Conservation (phyloP, 805 yeast species). For the Maudiozyma serrabonitensis region DNA sequence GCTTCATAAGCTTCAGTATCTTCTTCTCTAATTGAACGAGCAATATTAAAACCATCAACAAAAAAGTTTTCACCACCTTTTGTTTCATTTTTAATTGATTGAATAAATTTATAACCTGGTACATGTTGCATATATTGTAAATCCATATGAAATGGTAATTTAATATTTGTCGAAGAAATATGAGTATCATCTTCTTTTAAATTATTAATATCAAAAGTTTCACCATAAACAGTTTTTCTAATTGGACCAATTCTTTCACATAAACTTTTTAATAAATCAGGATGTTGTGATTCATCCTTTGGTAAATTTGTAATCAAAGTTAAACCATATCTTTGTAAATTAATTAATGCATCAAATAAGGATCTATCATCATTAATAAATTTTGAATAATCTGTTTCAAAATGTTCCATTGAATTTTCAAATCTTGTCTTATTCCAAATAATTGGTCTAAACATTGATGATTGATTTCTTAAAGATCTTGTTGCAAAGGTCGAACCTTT, state of each 20-base stretch:
- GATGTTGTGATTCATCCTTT: conserved; percentile 20
- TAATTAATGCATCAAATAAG: conserved; percentile 34
- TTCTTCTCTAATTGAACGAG: conserved; percentile 38
- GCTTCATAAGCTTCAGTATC: conserved; percentile 62
- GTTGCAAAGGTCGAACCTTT: conserved; percentile 30
- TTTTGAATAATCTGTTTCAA: conserved; percentile 31
- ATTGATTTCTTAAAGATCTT: conserved; percentile 19
- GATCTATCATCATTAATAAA: conserved; percentile 31
- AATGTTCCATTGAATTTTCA: conserved; percentile 17
- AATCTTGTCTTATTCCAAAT: conserved; percentile 34
- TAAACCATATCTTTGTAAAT: conserved; percentile 48
- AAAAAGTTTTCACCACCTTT: conserved; percentile 42
- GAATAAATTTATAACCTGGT: conserved; percentile 62
- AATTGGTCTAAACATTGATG: conserved; percentile 26
- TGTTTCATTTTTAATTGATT: conserved; percentile 47
- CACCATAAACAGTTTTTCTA: conserved; percentile 63
- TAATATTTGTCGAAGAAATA: conserved; percentile 57
- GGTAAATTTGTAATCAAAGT: conserved; percentile 48
- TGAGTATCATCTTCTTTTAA: conserved; percentile 44
- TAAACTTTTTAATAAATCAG: conserved; percentile 32
- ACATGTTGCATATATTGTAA: conserved; percentile 69
- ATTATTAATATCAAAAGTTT: conserved; percentile 55
- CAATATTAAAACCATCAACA: conserved; percentile 63
- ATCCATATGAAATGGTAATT: conserved; percentile 71
- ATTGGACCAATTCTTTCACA: conserved; percentile 57